Percentiles rank a stretch among this genome's conserved stretches.
Conservation (phyloP, 1,139 yeast genomes). For the Yamadazyma kanchanaburiensis region DNA sequence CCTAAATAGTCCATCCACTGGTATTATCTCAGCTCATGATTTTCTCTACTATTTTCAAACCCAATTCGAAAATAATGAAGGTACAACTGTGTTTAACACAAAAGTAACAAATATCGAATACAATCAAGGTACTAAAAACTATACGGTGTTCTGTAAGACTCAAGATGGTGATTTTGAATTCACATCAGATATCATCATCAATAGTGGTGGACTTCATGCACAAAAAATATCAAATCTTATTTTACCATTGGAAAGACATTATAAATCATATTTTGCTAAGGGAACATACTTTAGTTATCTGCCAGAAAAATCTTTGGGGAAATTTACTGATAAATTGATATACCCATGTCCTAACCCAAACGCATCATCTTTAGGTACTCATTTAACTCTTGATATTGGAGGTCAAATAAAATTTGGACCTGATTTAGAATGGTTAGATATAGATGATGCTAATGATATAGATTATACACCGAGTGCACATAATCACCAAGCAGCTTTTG, state of each 20-base stretch:
- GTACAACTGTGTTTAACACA: conserved; percentile 64
- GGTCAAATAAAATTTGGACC: conserved; percentile 87
- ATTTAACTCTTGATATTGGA: conserved; percentile 77
- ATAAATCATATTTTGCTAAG: conserved; percentile 67
- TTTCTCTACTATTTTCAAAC: conserved; percentile 59
- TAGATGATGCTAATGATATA: conserved; percentile 27
- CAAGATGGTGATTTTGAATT: conserved; percentile 44
- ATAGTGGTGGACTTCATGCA: conserved; percentile 79
- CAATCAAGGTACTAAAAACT: conserved; percentile 16
- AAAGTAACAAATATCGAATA: conserved; percentile 45
- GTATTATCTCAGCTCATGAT: conserved; percentile 81
- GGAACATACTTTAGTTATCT: conserved; percentile 74
- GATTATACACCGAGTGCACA: conserved; percentile 46
- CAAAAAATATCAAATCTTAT: conserved; percentile 65
- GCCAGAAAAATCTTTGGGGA: conserved; percentile 35
- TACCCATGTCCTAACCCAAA: conserved; percentile 81
- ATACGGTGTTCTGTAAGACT: conserved; percentile 30
- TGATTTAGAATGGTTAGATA: conserved; percentile 76
- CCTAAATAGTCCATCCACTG: conserved; percentile 78
- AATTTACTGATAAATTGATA: conserved; percentile 42
- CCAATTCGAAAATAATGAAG: conserved; percentile 51
- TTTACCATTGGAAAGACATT: conserved; percentile 59
- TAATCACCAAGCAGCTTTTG: conserved; percentile 53
- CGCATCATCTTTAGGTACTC: conserved; percentile 79
- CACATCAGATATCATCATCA: conserved; percentile 57